A percentile compares a stretch with the other conserved stretches of the same genome.
These are phyloP conservation scores for Huntiella decipiens DNA, from an alignment of 2,329 filamentous ascomycete genomes.

Conservation along the genomic window DNA sequence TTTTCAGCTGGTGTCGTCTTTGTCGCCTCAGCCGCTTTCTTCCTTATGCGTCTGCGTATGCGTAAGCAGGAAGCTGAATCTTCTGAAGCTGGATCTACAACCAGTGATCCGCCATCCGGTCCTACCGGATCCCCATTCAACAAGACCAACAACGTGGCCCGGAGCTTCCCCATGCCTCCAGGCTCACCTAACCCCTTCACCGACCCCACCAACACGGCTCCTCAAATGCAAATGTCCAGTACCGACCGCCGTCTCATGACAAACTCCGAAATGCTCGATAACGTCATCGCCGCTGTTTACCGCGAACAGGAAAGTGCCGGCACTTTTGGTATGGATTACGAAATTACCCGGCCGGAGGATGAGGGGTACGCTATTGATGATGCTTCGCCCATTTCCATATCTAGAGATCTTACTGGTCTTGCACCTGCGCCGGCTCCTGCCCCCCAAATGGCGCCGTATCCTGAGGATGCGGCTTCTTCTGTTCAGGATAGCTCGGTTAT, in stretches of 20 bases:
- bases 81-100: background rate
- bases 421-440: background rate
- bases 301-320: background rate
- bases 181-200: conserved; percentile 3
- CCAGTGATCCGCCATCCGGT: background rate
- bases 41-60: conserved; percentile 7
- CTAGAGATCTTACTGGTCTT: background rate
- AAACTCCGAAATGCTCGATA: conserved; percentile 8
- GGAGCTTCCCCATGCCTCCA: background rate
- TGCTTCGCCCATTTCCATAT: background rate
- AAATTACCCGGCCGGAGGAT: background rate
- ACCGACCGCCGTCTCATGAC: conserved; percentile 6
- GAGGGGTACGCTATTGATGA: conserved; percentile 9
- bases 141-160: background rate
- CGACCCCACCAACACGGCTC: background rate
- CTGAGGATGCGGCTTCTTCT: background rate
- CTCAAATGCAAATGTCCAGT: too few species aligned
- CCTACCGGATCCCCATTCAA: background rate
- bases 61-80: conserved; percentile 1
- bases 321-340: background rate
- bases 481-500: conserved; percentile 6
- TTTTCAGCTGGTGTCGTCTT: conserved; percentile 9
- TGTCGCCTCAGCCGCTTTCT: conserved; percentile 7
- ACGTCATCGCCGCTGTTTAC: conserved; percentile 8
- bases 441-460: background rate